Conservation (phyloP, 2,329 filamentous ascomycete genomes). For the Didymella arachidicola region DNA sequence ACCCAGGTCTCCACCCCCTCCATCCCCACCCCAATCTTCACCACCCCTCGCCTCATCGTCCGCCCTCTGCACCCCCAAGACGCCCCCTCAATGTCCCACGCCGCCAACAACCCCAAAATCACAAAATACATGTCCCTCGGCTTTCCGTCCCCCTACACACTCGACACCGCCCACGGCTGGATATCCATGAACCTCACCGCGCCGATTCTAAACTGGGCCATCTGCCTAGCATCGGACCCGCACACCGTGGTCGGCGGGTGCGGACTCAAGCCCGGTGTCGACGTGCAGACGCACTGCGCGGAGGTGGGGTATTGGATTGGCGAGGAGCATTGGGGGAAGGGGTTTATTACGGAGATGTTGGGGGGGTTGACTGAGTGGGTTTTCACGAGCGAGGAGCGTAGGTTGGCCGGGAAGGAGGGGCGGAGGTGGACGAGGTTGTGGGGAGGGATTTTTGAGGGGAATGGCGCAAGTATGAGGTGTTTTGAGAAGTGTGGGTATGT, state of each 20-base stretch:
- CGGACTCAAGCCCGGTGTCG: constrained; percentile 48
- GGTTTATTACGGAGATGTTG: constrained; percentile 45
- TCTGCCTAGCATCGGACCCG: constrained; percentile 26
- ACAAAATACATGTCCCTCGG: constrained; percentile 48
- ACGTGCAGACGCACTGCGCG: constrained; percentile 48
- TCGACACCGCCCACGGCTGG: constrained; percentile 45
- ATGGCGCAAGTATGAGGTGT: constrained; percentile 46
- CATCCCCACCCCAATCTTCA: constrained; percentile 42
- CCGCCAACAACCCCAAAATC: constrained; percentile 45
- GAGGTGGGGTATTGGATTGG: constrained; percentile 56
- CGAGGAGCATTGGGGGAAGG: constrained; percentile 47
- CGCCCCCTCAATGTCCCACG: constrained; percentile 29
- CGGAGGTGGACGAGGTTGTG: constrained; percentile 40
- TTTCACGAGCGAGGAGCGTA: constrained; percentile 30
- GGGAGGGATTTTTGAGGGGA: constrained; percentile 41
- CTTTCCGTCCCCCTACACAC: constrained; percentile 53
- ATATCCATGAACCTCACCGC: constrained; percentile 39
- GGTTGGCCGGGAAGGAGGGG: constrained; percentile 29
- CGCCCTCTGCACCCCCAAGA: constrained; percentile 36
- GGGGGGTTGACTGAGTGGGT: constrained; percentile 46
- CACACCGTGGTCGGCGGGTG: constrained; percentile 47
- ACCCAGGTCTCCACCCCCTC: constrained; percentile 15
- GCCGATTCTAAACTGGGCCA: constrained; percentile 29
- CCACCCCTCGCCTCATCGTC: constrained; percentile 33
- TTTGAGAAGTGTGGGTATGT: constrained; percentile 52